phyloP scores from a whole-genome alignment of 2,329 filamentous ascomycete genomes.

The Aspergillus aculeatinus region DNA sequence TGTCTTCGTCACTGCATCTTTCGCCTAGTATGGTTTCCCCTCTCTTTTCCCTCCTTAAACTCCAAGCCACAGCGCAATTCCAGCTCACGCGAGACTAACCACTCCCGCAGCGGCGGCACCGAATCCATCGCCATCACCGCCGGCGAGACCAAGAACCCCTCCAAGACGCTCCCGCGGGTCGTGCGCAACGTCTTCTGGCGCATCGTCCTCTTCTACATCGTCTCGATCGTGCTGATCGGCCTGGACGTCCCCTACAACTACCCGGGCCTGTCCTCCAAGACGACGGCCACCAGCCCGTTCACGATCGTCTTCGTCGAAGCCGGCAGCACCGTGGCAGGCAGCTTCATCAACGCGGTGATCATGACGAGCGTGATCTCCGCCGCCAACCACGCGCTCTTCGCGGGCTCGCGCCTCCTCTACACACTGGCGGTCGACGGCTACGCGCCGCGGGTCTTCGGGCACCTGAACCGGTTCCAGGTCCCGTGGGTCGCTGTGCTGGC shows the following conservation, averaged over 20 bases:
- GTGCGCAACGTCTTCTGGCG: conserved; percentile 67
- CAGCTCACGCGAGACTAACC: conserved; percentile 11
- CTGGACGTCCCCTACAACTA: conserved; percentile 61
- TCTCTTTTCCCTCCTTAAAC: not conserved
- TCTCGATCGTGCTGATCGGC: conserved; percentile 56
- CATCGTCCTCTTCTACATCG: conserved; percentile 56
- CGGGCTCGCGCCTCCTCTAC: conserved; percentile 58
- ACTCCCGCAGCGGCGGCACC: conserved; percentile 51
- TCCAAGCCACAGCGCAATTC: not conserved
- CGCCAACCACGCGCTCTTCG: conserved; percentile 60
- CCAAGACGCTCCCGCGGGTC: conserved; percentile 60
- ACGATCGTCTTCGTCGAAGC: conserved; percentile 62
- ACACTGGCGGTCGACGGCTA: conserved; percentile 55
- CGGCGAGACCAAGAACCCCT: conserved; percentile 64
- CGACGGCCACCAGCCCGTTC: conserved; percentile 53
- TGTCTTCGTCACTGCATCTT: conserved; percentile 62
- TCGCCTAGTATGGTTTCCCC: conserved; percentile 50
- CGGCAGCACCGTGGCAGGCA: conserved; percentile 55
- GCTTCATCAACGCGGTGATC: conserved; percentile 62
- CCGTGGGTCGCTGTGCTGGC: conserved; percentile 57
- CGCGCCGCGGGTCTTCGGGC: conserved; percentile 57
- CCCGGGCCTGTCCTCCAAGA: conserved; percentile 44
- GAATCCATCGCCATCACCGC: conserved; percentile 67
- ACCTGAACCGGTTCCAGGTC: conserved; percentile 51
- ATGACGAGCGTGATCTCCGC: conserved; percentile 60